Evolutionary conservation across 257 asterid genomes (phyloP).

Genomic region (Catharanthus roseus): DNA sequence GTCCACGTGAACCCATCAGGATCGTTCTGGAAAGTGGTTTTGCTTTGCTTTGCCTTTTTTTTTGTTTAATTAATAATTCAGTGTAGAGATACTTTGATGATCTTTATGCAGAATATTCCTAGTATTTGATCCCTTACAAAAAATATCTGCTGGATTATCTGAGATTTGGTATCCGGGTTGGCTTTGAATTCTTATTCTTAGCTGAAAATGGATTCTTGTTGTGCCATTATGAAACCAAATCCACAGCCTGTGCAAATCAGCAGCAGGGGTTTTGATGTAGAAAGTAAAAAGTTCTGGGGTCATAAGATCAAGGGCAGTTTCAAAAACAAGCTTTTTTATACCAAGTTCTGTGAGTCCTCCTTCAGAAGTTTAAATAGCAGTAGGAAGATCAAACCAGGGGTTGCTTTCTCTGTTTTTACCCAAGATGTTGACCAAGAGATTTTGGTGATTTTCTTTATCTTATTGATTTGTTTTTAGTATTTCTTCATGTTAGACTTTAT

Average conservation of each 20-base stretch:
- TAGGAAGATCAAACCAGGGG: constrained; percentile 43
- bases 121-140: not conserved
- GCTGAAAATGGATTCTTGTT: constrained; percentile 48
- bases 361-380: constrained; percentile 22
- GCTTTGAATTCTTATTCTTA: too few relatives aligned
- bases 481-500: too few relatives aligned
- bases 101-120: not conserved
- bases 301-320: constrained; percentile 33
- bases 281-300: constrained; percentile 41
- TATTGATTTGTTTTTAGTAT: not conserved
- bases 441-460: constrained; percentile 31
- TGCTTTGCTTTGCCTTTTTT: not conserved
- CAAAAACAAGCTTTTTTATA: constrained; percentile 29
- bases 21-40: constrained; percentile 3
- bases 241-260: constrained; percentile 27
- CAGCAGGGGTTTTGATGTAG: constrained; percentile 17
- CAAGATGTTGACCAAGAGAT: constrained; percentile 62
- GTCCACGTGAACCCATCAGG: constrained; percentile 8
- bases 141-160: constrained; percentile 13
- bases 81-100: not conserved
- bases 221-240: constrained; percentile 43
- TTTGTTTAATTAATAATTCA: too few relatives aligned
- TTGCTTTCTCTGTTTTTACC: constrained; percentile 57
- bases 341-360: constrained; percentile 22
- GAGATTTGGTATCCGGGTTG: constrained; percentile 16